These are phyloP conservation scores for Fistulinella prunicolor DNA, from an alignment of 768 basidiomycete species.

Conservation along the genomic window DNA sequence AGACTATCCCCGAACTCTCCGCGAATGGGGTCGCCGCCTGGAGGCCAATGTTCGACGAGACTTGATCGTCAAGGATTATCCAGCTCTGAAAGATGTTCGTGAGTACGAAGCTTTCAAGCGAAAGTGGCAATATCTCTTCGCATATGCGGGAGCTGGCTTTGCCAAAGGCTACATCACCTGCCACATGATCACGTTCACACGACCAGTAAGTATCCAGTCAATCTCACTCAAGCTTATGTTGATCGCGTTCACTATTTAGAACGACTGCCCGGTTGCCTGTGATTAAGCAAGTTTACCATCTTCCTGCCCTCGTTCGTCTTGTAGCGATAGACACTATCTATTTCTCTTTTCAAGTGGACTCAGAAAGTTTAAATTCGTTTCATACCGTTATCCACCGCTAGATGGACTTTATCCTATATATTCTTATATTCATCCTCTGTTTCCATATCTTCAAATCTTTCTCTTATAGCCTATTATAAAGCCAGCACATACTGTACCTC, in stretches of 20 bases:
- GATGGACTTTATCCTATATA: slow-evolving; percentile 18
- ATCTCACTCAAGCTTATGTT: neutral
- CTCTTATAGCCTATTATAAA: slow-evolving; percentile 15
- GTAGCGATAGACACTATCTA: slow-evolving; percentile 17
- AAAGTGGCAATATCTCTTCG: slow-evolving; percentile 84
- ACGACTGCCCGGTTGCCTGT: slow-evolving; percentile 48
- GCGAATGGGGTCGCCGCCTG: slow-evolving; percentile 84
- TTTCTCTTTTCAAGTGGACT: neutral
- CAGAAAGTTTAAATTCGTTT: slow-evolving; percentile 26
- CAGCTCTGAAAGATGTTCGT: slow-evolving; percentile 49
- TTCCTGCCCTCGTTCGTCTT: slow-evolving; percentile 20
- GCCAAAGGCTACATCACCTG: slow-evolving; percentile 79
- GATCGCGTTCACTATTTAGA: slow-evolving; percentile 32
- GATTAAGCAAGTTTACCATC: slow-evolving; percentile 36
- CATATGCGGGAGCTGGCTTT: slow-evolving; percentile 78
- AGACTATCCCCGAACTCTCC: slow-evolving; percentile 78
- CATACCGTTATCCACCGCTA: slow-evolving; percentile 6
- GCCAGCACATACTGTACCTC: slow-evolving; percentile 22
- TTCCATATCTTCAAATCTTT: slow-evolving; percentile 13
- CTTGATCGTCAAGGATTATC: slow-evolving; percentile 55
- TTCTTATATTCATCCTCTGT: slow-evolving; percentile 15
- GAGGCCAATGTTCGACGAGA: slow-evolving; percentile 62
- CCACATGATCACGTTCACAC: slow-evolving; percentile 76
- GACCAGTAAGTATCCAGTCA: slow-evolving; percentile 45
- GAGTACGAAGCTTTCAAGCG: slow-evolving; percentile 72